Conservation (phyloP, 805 yeast species). For the Pichia pseudocactophila region DNA sequence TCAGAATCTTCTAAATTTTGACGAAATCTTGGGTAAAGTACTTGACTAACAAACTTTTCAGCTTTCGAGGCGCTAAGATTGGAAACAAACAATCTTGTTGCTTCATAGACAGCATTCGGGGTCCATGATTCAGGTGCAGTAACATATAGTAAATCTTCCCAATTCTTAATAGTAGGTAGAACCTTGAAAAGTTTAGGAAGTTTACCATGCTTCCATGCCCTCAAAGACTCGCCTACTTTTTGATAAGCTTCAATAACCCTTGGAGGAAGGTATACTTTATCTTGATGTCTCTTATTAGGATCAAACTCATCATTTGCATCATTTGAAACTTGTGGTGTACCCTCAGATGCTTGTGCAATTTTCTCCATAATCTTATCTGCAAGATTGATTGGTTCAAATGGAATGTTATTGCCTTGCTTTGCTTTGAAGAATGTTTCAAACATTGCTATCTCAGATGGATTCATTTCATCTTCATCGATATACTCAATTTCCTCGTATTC, state of each 20-base stretch:
- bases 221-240: slow-evolving; percentile 78
- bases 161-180: slow-evolving; percentile 82
- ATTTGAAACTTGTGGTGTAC: slow-evolving; percentile 19
- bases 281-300: slow-evolving; percentile 35
- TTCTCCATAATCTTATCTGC: slow-evolving; percentile 94
- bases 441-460: slow-evolving; percentile 75
- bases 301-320: slow-evolving; percentile 22
- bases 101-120: slow-evolving; percentile 89
- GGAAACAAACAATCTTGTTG: slow-evolving; percentile 88
- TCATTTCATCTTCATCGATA: slow-evolving; percentile 53
- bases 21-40: slow-evolving; percentile 65
- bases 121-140: slow-evolving; percentile 94
- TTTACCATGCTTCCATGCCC: slow-evolving; percentile 91
- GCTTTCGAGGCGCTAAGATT: slow-evolving; percentile 83
- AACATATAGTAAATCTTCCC: slow-evolving; percentile 92
- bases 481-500: slow-evolving; percentile 31
- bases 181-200: slow-evolving; percentile 95
- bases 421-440: slow-evolving; percentile 65
- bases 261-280: slow-evolving; percentile 85
- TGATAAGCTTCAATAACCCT: slow-evolving; percentile 93
- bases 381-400: slow-evolving; percentile 49
- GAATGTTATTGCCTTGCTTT: slow-evolving; percentile 13
- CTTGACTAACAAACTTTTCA: slow-evolving; percentile 65
- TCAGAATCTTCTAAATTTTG: slow-evolving; percentile 62
- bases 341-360: slow-evolving; percentile 51